Percentiles rank a stretch among this genome's conserved stretches.
Conservation (phyloP, 2,329 filamentous ascomycete genomes). For the Fusarium sp. region DNA sequence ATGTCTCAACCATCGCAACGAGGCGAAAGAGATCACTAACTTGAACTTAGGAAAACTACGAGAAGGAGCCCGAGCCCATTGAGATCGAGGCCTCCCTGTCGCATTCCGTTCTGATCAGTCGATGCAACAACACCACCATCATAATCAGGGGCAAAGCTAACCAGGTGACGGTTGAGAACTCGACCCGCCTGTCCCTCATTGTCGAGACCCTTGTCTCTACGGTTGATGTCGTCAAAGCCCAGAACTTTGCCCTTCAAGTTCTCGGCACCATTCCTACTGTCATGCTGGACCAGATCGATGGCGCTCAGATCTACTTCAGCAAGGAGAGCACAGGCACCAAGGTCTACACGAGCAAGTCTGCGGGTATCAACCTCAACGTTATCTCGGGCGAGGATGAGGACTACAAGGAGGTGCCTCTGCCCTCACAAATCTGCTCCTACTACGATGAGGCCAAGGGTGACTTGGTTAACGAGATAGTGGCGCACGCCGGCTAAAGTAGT, state of each 20-base stretch:
- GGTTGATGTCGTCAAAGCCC: slow-evolving; percentile 94
- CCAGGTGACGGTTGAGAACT: slow-evolving; percentile 96
- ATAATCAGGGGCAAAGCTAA: slow-evolving; percentile 95
- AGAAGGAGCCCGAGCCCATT: slow-evolving; percentile 78
- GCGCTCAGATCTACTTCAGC: slow-evolving; percentile 87
- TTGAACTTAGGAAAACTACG: slow-evolving; percentile 82
- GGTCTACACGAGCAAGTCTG: slow-evolving; percentile 90
- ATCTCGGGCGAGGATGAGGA: slow-evolving; percentile 79
- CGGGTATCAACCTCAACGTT: slow-evolving; percentile 88
- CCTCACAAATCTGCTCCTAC: slow-evolving; percentile 89
- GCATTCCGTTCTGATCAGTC: slow-evolving; percentile 92
- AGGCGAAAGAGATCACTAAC: slow-evolving; percentile 14
- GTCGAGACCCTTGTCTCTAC: slow-evolving; percentile 91
- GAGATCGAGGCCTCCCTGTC: slow-evolving; percentile 85
- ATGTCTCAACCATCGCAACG: slow-evolving; percentile 48
- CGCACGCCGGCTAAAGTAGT: slow-evolving; percentile 79
- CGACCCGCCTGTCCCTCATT: slow-evolving; percentile 83
- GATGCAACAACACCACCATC: slow-evolving; percentile 91
- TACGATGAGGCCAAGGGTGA: slow-evolving; percentile 77
- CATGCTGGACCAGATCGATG: slow-evolving; percentile 92
- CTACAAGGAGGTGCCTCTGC: slow-evolving; percentile 87
- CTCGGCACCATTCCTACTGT: slow-evolving; percentile 87
- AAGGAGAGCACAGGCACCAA: slow-evolving; percentile 83
- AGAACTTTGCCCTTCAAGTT: slow-evolving; percentile 95
- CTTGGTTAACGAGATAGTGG: slow-evolving; percentile 92